Conservation (phyloP, 108 stramenopile species). For the Ochromonas danica region DNA sequence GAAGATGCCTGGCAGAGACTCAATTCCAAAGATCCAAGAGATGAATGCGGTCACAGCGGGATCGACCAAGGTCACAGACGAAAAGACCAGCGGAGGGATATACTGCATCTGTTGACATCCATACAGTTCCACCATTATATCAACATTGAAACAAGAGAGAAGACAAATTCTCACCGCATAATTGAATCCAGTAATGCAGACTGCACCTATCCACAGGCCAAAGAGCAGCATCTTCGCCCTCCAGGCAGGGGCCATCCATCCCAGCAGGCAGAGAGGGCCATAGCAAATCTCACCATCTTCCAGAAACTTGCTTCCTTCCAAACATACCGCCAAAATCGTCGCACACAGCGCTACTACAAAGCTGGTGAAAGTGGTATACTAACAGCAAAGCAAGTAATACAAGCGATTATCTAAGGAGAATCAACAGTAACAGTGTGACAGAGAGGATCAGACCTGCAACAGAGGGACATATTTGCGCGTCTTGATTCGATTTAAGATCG, state of each 20-base stretch:
- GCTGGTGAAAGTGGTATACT: slow-evolving; percentile 1
- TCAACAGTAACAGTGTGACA: background rate
- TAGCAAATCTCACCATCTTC: background rate
- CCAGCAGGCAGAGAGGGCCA: background rate
- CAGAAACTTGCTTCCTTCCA: background rate
- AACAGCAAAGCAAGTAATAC: background rate
- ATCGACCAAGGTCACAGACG: slow-evolving; percentile 7
- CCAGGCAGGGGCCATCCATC: slow-evolving; percentile 9
- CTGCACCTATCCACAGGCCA: background rate
- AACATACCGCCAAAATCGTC: background rate
- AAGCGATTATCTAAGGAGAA: background rate
- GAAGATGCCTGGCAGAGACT: slow-evolving; percentile 6
- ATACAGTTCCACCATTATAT: background rate
- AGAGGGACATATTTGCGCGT: background rate
- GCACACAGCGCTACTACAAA: background rate
- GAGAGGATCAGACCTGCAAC: background rate
- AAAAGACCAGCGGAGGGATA: slow-evolving; percentile 26
- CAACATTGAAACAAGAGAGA: background rate
- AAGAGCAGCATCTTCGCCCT: slow-evolving; percentile 1
- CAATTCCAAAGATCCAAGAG: slow-evolving; percentile 10
- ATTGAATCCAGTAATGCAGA: slow-evolving; percentile 34
- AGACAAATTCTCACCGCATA: slow-evolving; percentile 6
- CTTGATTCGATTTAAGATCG: slow-evolving; percentile 20
- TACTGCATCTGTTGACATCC: background rate
- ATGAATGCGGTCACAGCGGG: slow-evolving; percentile 29